These are phyloP conservation scores for Microcos paniculata DNA, from an alignment of 345 rosid genomes.

Conservation along the genomic window DNA sequence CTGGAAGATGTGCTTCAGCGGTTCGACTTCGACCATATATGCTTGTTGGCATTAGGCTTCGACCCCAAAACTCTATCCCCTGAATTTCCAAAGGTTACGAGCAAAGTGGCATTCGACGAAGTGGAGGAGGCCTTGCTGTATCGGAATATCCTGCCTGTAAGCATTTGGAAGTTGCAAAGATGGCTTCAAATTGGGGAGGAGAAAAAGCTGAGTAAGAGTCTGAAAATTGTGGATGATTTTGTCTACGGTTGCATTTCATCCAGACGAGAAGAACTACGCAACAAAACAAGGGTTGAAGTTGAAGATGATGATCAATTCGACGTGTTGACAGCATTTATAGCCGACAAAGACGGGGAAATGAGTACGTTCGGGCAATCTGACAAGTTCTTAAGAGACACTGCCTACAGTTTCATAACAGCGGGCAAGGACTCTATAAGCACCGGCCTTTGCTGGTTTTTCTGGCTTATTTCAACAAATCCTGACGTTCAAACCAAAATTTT, in stretches of 20 bases:
- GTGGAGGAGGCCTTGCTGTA: constrained; percentile 7
- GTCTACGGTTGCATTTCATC: constrained; percentile 11
- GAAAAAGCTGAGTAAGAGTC: constrained; percentile 14
- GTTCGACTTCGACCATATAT: constrained; percentile 24
- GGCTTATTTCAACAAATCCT: constrained; percentile 40
- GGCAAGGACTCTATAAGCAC: constrained; percentile 41
- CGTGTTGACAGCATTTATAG: constrained; percentile 19
- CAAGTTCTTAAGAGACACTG: constrained; percentile 25
- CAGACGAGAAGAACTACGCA: background rate
- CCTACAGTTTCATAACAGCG: constrained; percentile 27
- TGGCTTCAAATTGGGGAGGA: constrained; percentile 30
- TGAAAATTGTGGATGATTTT: constrained; percentile 12
- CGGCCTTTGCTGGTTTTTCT: constrained; percentile 37
- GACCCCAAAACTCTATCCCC: constrained; percentile 19
- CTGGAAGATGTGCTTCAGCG: constrained; percentile 32
- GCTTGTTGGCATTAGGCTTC: constrained; percentile 15
- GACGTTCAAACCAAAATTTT: constrained; percentile 24
- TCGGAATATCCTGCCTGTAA: constrained; percentile 6
- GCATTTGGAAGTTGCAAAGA: constrained; percentile 20
- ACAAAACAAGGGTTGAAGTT: background rate
- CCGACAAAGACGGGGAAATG: constrained; percentile 6
- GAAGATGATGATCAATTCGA: constrained; percentile 13
- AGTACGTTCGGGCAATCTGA: constrained; percentile 5
- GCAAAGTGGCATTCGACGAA: constrained; percentile 19
- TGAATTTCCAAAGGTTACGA: constrained; percentile 15